phyloP scores from a whole-genome alignment of 2,329 filamentous ascomycete genomes.

The Ophiostoma ips region DNA sequence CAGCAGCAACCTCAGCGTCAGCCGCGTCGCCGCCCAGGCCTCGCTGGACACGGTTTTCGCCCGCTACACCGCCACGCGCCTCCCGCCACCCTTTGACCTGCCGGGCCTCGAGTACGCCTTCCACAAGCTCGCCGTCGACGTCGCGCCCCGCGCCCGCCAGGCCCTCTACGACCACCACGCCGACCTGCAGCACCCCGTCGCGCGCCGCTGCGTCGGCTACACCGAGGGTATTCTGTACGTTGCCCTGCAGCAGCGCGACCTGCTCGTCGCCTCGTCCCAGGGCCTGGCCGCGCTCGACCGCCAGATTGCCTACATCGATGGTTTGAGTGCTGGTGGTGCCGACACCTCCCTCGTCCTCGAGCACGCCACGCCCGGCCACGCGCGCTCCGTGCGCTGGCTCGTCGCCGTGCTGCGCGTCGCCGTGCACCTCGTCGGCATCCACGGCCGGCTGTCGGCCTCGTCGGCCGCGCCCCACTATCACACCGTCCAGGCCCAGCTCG shows the following conservation, averaged over 20 bases:
- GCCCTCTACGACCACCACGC: constrained; percentile 62
- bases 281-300: constrained; percentile 6
- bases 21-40: constrained; percentile 58
- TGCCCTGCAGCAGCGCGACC: constrained; percentile 44
- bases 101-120: constrained; percentile 54
- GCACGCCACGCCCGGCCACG: constrained; percentile 15
- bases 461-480: constrained; percentile 34
- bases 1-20: constrained; percentile 63
- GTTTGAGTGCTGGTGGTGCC: background rate
- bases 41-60: constrained; percentile 59
- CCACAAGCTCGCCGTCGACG: constrained; percentile 63
- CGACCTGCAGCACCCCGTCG: constrained; percentile 70
- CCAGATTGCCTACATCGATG: constrained; percentile 8
- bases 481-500: constrained; percentile 29
- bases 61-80: constrained; percentile 29
- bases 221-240: constrained; percentile 72
- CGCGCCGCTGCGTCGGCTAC: constrained; percentile 65
- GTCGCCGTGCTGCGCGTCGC: constrained; percentile 52
- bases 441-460: constrained; percentile 51
- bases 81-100: constrained; percentile 17
- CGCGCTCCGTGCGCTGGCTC: constrained; percentile 42
- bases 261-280: constrained; percentile 23
- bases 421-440: constrained; percentile 47
- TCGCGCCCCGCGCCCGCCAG: constrained; percentile 53
- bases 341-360: background rate